phyloP scores from a whole-genome alignment of 352 stramenopile genomes.

The Pythium apleroticum region DNA sequence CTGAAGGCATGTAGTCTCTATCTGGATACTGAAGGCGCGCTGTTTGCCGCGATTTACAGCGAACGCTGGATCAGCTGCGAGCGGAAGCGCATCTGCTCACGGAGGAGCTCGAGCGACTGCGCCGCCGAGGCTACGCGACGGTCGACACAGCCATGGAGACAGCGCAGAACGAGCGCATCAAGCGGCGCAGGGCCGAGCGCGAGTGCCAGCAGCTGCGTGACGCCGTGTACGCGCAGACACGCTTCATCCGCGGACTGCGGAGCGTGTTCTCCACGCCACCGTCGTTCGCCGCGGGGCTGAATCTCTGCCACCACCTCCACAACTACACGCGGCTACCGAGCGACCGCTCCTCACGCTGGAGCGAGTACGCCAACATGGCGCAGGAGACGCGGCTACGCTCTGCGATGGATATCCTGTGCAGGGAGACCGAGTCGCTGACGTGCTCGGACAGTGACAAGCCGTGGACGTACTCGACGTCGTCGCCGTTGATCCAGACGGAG shows the following conservation, averaged over 20 bases:
- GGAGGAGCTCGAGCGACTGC: not conserved
- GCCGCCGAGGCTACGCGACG: not conserved
- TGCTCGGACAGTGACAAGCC: not conserved
- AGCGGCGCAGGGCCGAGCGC: slow-evolving; percentile 15
- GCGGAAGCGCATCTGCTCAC: not conserved
- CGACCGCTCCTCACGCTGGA: slow-evolving; percentile 7
- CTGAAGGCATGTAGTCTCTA: not conserved
- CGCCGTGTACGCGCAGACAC: slow-evolving; percentile 10
- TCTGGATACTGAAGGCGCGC: not conserved
- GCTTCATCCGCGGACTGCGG: slow-evolving; percentile 7
- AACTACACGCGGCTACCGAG: not conserved
- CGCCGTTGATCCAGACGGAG: not conserved
- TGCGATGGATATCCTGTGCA: slow-evolving; percentile 1
- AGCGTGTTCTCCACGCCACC: slow-evolving; percentile 9
- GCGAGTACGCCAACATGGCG: slow-evolving; percentile 1
- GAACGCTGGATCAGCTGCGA: not conserved
- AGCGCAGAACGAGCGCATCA: slow-evolving; percentile 9
- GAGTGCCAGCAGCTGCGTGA: slow-evolving; percentile 20
- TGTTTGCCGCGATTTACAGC: not conserved
- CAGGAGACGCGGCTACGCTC: slow-evolving; percentile 1
- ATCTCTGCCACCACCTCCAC: not conserved
- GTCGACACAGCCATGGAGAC: not conserved
- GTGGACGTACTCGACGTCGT: not conserved
- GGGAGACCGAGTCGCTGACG: slow-evolving; percentile 9
- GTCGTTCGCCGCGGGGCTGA: slow-evolving; percentile 4